Evolutionary conservation across 106 monocot genomes (phyloP).

Genomic region (Acanthochlamys bracteata): DNA sequence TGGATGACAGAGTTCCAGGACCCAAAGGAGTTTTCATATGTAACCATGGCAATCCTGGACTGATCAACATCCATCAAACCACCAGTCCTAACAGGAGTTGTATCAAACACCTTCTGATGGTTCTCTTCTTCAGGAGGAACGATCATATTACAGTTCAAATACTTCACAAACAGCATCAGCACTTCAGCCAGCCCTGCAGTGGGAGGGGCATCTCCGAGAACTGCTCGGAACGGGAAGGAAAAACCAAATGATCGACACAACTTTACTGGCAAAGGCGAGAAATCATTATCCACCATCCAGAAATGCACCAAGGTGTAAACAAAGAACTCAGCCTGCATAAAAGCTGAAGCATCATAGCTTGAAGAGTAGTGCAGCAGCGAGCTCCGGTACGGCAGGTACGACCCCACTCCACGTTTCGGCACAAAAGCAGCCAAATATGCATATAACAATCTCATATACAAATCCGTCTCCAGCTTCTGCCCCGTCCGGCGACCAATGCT

Average conservation of each 20-base stretch:
- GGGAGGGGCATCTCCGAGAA: slow-evolving; percentile 47
- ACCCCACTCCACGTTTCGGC: slow-evolving; percentile 24
- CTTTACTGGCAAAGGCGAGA: slow-evolving; percentile 58
- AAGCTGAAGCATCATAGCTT: slow-evolving; percentile 28
- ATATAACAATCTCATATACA: slow-evolving; percentile 67
- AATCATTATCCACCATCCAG: slow-evolving; percentile 92
- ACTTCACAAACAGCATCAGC: slow-evolving; percentile 61
- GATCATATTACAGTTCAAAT: slow-evolving; percentile 38
- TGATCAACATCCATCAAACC: neutral
- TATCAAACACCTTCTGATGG: slow-evolving; percentile 8
- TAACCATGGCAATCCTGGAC: slow-evolving; percentile 11
- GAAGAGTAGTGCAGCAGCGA: slow-evolving; percentile 63
- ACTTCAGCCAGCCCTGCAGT: slow-evolving; percentile 57
- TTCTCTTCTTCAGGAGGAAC: slow-evolving; percentile 3
- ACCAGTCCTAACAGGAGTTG: slow-evolving; percentile 11
- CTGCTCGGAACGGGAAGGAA: slow-evolving; percentile 22
- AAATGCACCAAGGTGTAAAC: slow-evolving; percentile 68
- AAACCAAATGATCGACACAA: slow-evolving; percentile 35
- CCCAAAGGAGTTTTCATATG: slow-evolving; percentile 12
- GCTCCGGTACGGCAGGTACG: slow-evolving; percentile 53
- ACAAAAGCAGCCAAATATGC: slow-evolving; percentile 62
- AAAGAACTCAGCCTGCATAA: slow-evolving; percentile 65
- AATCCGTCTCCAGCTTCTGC: slow-evolving; percentile 38
- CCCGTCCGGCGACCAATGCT: slow-evolving; percentile 14
- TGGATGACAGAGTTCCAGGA: slow-evolving; percentile 62